These are phyloP conservation scores for Jimgerdemannia flammicorona DNA, from an alignment of 192 early-diverging fungal genomes.

Conservation along the genomic window DNA sequence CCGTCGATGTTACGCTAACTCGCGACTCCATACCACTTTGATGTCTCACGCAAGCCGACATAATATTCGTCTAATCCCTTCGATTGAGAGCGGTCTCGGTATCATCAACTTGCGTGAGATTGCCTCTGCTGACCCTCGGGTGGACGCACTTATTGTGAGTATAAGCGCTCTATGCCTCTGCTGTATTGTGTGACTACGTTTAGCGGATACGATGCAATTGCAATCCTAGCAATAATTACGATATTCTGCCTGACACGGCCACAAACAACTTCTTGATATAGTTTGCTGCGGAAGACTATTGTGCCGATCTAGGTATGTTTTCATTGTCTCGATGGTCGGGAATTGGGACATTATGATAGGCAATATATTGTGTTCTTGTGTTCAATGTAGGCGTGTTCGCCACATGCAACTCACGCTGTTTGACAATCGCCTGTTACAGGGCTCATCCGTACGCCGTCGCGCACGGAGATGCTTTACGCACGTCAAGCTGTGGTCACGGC, in stretches of 20 bases:
- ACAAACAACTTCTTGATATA: conserved; percentile 9
- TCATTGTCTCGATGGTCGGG: not conserved
- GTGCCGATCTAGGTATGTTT: conserved; percentile 68
- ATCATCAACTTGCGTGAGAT: conserved; percentile 87
- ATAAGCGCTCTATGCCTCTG: not conserved
- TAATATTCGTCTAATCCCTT: conserved; percentile 79
- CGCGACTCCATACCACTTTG: too few species aligned
- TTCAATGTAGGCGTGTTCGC: too few species aligned
- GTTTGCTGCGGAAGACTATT: conserved; percentile 96
- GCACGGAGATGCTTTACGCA: conserved; percentile 77
- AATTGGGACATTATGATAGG: not conserved
- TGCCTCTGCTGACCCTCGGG: conserved; percentile 61
- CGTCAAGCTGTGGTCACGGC: conserved; percentile 75
- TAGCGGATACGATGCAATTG: too few species aligned
- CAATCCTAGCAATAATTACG: too few species aligned
- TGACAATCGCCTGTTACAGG: conserved; percentile 14
- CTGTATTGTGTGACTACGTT: not conserved
- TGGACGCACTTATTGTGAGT: conserved; percentile 77
- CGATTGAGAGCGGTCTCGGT: conserved; percentile 84
- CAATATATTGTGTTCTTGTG: too few species aligned
- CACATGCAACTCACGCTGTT: too few species aligned
- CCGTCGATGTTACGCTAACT: too few species aligned
- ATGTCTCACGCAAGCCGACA: conserved; percentile 35
- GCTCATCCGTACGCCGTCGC: conserved; percentile 65
- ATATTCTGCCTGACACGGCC: too few species aligned